Conservation (phyloP, 345 rosid genomes). For the Eucalyptus fibrosa region DNA sequence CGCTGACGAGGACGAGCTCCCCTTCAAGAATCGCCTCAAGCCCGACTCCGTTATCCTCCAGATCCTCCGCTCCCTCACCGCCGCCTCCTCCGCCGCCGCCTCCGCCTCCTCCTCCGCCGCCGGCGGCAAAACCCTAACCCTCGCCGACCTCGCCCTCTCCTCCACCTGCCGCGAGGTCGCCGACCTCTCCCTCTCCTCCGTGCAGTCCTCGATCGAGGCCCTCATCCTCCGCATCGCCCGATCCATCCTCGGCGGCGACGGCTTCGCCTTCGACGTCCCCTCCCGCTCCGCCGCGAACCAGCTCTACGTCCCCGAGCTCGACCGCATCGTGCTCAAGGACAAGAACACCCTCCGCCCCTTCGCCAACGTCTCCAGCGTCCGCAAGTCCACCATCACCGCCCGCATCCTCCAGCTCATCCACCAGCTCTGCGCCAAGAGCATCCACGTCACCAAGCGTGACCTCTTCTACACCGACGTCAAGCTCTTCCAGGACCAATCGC, state of each 20-base stretch:
- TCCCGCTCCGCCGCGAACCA: slow-evolving; percentile 93
- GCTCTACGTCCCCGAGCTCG: slow-evolving; percentile 97
- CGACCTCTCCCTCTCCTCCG: slow-evolving; percentile 77
- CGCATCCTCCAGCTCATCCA: slow-evolving; percentile 82
- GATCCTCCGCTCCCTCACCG: slow-evolving; percentile 24
- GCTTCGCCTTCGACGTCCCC: slow-evolving; percentile 85
- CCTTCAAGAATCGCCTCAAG: slow-evolving; percentile 58
- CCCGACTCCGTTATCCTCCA: slow-evolving; percentile 47
- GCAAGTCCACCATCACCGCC: slow-evolving; percentile 82
- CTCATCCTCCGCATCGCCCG: slow-evolving; percentile 54
- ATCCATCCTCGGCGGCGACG: slow-evolving; percentile 77
- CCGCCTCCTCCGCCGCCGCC: slow-evolving; percentile 6
- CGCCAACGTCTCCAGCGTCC: slow-evolving; percentile 68
- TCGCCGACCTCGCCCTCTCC: slow-evolving; percentile 75
- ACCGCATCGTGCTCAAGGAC: slow-evolving; percentile 91
- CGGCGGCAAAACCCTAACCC: slow-evolving; percentile 52
- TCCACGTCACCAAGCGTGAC: slow-evolving; percentile 97
- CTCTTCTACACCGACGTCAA: slow-evolving; percentile 97
- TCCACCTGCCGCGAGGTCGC: slow-evolving; percentile 70
- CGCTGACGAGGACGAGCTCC: slow-evolving; percentile 27
- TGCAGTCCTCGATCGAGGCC: slow-evolving; percentile 69
- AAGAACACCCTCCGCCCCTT: slow-evolving; percentile 89
- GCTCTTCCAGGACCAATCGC: slow-evolving; percentile 97
- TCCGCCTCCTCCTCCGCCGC: slow-evolving; percentile 19
- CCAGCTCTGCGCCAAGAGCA: slow-evolving; percentile 72